Evolutionary conservation across 31 red algal species (phyloP).

Genomic region (Bonnemaisonia californica): DNA sequence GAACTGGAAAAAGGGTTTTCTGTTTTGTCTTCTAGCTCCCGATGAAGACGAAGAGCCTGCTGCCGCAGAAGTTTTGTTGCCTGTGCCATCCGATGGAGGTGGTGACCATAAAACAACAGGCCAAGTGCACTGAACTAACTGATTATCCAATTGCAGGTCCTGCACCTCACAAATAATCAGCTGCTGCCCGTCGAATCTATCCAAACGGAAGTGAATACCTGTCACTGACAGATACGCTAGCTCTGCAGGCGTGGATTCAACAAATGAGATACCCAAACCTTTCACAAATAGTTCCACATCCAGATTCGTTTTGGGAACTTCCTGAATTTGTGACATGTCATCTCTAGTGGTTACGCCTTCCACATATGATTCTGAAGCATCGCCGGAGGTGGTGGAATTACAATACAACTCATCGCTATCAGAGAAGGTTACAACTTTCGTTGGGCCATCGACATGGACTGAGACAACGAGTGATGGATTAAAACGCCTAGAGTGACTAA

Average conservation of each 20-base stretch:
- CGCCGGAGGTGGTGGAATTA: too few relatives aligned
- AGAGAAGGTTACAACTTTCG: conserved; percentile 95
- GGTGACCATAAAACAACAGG: conserved; percentile 97
- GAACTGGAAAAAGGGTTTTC: conserved; percentile 85
- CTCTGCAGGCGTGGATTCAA: conserved; percentile 75
- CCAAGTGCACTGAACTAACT: conserved; percentile 82
- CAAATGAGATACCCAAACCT: conserved; percentile 82
- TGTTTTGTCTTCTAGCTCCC: conserved; percentile 1
- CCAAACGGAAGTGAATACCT: conserved; percentile 79
- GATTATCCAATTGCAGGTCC: conserved; percentile 98
- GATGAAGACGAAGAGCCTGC: not conserved
- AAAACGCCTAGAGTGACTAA: conserved; percentile 47
- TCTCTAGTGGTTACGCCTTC: not conserved
- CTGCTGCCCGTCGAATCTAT: conserved; percentile 83
- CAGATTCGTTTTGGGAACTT: conserved; percentile 41
- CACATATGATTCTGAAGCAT: not conserved
- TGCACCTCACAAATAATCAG: conserved; percentile 71
- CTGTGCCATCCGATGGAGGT: conserved; percentile 33
- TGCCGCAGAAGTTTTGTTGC: not conserved
- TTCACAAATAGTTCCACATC: conserved; percentile 89
- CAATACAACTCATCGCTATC: conserved; percentile 54
- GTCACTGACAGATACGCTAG: conserved; percentile 83
- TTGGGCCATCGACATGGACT: conserved; percentile 93
- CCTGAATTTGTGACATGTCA: not conserved
- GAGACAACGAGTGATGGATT: conserved; percentile 75